Evolutionary conservation across 106 monocot genomes (phyloP).

Genomic region (Cymbidium sinense): DNA sequence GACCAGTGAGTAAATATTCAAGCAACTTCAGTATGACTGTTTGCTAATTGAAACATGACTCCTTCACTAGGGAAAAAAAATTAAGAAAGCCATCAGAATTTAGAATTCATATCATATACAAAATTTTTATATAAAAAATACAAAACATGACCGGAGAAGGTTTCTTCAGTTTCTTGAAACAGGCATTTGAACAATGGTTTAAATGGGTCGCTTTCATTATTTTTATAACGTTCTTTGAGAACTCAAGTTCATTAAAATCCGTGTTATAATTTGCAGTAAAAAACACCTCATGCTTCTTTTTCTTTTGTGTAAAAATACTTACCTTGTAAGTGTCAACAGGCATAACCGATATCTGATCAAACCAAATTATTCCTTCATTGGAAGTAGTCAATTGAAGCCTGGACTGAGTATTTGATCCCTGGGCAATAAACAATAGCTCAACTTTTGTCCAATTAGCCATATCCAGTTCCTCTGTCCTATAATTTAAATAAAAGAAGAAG

Average conservation of each 20-base stretch:
- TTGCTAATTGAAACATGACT: neutral
- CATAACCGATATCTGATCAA: slow-evolving; percentile 86
- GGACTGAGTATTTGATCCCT: slow-evolving; percentile 48
- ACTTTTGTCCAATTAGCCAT: slow-evolving; percentile 64
- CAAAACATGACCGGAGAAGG: neutral
- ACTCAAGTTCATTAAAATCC: neutral
- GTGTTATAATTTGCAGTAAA: neutral
- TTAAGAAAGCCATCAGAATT: neutral
- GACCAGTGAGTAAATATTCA: neutral
- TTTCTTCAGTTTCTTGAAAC: neutral
- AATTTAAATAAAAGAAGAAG: neutral
- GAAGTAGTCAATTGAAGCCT: slow-evolving; percentile 78
- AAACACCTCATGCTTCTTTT: neutral
- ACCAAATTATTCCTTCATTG: slow-evolving; percentile 67
- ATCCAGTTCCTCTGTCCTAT: slow-evolving; percentile 31
- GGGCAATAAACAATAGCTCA: slow-evolving; percentile 50
- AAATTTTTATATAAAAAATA: neutral
- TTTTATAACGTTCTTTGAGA: neutral
- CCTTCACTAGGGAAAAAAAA: neutral
- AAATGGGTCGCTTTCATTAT: no score
- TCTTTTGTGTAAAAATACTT: slow-evolving; percentile 11
- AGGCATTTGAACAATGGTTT: neutral
- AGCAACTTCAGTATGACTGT: neutral
- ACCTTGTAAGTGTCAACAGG: slow-evolving; percentile 88
- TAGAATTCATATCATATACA: neutral